Percentiles rank a stretch among this genome's conserved stretches.
Conservation (phyloP, 768 basidiomycete genomes). For the Trametes meyenii region DNA sequence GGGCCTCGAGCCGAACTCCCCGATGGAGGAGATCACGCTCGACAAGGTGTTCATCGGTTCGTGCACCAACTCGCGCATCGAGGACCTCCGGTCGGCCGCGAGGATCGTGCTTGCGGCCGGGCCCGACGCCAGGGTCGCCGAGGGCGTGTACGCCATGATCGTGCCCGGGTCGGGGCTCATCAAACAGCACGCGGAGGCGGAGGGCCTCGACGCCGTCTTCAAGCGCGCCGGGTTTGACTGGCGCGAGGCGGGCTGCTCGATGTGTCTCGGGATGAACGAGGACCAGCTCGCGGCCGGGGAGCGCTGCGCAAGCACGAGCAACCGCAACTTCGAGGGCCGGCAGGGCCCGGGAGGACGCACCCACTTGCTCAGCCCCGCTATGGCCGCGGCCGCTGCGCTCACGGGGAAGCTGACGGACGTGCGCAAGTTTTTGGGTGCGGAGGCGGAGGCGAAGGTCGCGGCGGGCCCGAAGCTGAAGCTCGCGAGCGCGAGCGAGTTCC, state of each 20-base stretch:
- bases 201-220: conserved; percentile 65
- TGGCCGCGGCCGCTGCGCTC: conserved; percentile 68
- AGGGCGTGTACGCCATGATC: conserved; percentile 60
- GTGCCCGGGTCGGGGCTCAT: conserved; percentile 69
- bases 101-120: conserved; percentile 54
- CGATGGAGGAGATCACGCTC: conserved; percentile 58
- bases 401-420: conserved; percentile 64
- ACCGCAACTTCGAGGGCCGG: conserved; percentile 70
- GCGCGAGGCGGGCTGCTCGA: conserved; percentile 71
- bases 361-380: conserved; percentile 66
- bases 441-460: conserved; percentile 32
- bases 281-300: conserved; percentile 61
- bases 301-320: conserved; percentile 65
- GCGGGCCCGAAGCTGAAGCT: conserved; percentile 61
- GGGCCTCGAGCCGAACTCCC: conserved; percentile 56
- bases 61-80: conserved; percentile 70
- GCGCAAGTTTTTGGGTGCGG: conserved; percentile 49
- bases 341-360: conserved; percentile 64
- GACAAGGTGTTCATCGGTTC: conserved; percentile 73
- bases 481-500: conserved; percentile 71
- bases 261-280: conserved; percentile 75
- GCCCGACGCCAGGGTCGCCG: conserved; percentile 53
- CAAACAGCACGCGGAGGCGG: conserved; percentile 67
- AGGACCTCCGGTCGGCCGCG: conserved; percentile 64
- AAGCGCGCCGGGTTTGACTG: conserved; percentile 69